Evolutionary conservation across 169 alveolate species (phyloP).

Genomic region (Eimeria falciformis): DNA sequence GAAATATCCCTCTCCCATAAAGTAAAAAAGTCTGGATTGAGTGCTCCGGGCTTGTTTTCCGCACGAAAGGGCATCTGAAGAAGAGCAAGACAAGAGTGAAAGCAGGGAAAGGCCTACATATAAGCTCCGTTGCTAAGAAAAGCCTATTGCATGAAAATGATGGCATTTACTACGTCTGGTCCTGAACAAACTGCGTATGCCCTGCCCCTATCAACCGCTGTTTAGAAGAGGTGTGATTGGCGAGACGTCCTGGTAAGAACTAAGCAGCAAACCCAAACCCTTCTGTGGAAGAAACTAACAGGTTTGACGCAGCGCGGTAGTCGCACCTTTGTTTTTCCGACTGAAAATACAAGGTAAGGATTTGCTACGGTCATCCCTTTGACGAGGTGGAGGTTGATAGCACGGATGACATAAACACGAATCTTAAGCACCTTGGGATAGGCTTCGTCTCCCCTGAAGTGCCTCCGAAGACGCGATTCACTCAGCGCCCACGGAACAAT

Average conservation of each 20-base stretch:
- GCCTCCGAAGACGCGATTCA: slow-evolving; percentile 66
- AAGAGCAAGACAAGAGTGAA: background rate
- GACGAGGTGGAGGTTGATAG: slow-evolving; percentile 80
- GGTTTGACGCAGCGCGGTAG: background rate
- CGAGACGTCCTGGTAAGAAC: too few species aligned
- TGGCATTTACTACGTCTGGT: too few species aligned
- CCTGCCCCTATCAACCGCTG: too few species aligned
- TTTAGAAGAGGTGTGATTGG: too few species aligned
- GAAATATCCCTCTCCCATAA: slow-evolving; percentile 86
- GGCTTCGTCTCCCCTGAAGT: slow-evolving; percentile 83
- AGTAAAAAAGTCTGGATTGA: slow-evolving; percentile 86
- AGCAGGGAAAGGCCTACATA: too few species aligned
- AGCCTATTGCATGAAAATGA: too few species aligned
- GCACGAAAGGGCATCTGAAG: slow-evolving; percentile 78
- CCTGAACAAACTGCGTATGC: too few species aligned
- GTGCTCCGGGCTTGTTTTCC: slow-evolving; percentile 76
- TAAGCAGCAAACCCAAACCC: background rate
- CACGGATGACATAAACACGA: slow-evolving; percentile 87
- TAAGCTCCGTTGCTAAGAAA: too few species aligned
- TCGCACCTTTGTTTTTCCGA: slow-evolving; percentile 83
- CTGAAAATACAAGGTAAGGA: slow-evolving; percentile 84
- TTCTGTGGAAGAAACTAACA: background rate
- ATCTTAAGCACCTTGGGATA: slow-evolving; percentile 86
- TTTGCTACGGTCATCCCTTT: slow-evolving; percentile 78
- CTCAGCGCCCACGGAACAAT: slow-evolving; percentile 67